A percentile compares a stretch with the other conserved stretches of the same genome.
Conservation (phyloP, 2,329 filamentous ascomycete genomes). For the Chaetomium sp. region DNA sequence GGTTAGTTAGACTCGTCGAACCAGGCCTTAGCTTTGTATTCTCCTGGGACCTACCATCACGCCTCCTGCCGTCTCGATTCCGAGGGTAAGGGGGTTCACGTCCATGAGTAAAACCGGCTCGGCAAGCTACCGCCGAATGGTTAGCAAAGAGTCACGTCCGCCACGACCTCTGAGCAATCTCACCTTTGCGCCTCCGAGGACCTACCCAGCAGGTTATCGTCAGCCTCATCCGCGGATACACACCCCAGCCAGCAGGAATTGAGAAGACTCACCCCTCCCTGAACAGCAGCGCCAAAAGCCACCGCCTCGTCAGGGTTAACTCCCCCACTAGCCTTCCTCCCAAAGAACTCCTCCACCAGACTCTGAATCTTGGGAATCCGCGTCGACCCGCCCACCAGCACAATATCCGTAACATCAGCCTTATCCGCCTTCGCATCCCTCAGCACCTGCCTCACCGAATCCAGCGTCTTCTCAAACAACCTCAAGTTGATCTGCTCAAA, state of each 20-base stretch:
- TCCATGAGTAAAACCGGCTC: constrained; percentile 85
- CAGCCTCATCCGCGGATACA: not conserved
- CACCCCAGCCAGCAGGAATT: not conserved
- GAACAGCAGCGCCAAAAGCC: constrained; percentile 93
- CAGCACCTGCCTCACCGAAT: constrained; percentile 96
- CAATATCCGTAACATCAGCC: constrained; percentile 90
- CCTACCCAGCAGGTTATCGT: constrained; percentile 14
- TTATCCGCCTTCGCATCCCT: constrained; percentile 98
- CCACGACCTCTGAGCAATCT: constrained; percentile 37
- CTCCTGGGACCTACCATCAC: constrained; percentile 60
- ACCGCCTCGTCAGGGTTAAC: constrained; percentile 99
- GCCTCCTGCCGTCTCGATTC: constrained; percentile 96
- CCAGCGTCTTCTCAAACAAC: constrained; percentile 97
- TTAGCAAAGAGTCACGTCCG: constrained; percentile 63
- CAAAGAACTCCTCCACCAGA: constrained; percentile 95
- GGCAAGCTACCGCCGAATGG: constrained; percentile 58
- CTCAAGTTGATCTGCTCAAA: constrained; percentile 99
- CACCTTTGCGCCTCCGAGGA: constrained; percentile 29
- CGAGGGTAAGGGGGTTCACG: constrained; percentile 92
- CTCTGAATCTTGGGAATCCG: constrained; percentile 97
- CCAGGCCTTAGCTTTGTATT: not conserved
- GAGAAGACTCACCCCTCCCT: constrained; percentile 64
- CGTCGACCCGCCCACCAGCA: constrained; percentile 96
- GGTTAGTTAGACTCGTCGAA: constrained; percentile 5
- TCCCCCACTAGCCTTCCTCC: constrained; percentile 97